phyloP scores from a whole-genome alignment of 169 alveolate genomes.

The Eimeria sp. region DNA sequence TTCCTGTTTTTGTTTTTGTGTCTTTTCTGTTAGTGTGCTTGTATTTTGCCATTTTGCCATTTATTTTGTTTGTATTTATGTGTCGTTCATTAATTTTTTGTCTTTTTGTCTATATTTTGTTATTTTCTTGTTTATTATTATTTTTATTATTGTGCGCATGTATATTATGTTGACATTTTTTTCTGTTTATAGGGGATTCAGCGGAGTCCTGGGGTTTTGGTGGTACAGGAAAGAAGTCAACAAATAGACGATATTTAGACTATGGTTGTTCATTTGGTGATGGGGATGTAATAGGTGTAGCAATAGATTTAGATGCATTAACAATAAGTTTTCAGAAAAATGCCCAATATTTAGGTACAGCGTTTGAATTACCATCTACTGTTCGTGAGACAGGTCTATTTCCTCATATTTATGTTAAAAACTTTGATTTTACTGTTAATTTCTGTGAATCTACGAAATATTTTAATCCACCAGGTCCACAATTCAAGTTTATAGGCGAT shows the following conservation, averaged over 20 bases:
- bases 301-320: constrained; percentile 39
- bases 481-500: constrained; percentile 58
- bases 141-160: background rate
- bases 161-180: background rate
- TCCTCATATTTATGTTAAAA: constrained; percentile 70
- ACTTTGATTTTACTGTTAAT: constrained; percentile 48
- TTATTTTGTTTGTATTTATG: no score
- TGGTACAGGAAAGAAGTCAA: constrained; percentile 79
- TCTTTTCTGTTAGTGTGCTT: background rate
- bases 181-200: constrained; percentile 16
- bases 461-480: constrained; percentile 50
- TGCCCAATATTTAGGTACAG: constrained; percentile 50
- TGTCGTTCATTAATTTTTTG: no score
- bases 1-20: background rate
- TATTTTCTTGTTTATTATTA: no score
- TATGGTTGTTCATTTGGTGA: constrained; percentile 69
- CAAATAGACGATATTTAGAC: constrained; percentile 14
- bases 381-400: constrained; percentile 67
- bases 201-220: constrained; percentile 79
- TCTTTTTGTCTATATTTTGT: no score
- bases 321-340: constrained; percentile 44
- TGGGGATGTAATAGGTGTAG: constrained; percentile 70
- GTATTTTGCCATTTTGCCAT: background rate
- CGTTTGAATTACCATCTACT: constrained; percentile 57
- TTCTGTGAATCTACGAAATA: background rate